Conservation (phyloP, 352 stramenopile genomes). For the Globisporangium apiculatum region DNA sequence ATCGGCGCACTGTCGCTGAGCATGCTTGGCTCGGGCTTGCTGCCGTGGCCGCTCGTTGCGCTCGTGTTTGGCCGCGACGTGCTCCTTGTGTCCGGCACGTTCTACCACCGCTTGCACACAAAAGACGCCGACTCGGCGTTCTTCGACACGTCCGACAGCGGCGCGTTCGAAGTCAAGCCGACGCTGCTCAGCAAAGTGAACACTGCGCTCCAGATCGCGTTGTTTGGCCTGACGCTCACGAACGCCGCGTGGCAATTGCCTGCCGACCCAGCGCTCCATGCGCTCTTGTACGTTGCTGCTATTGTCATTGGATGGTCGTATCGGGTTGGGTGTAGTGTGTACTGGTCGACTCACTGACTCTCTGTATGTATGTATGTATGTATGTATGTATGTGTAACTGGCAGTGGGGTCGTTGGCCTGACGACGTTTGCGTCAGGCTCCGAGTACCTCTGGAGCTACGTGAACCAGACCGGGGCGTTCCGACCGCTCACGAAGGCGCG, state of each 20-base stretch:
- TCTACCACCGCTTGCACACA: constrained; percentile 71
- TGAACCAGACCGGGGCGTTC: constrained; percentile 65
- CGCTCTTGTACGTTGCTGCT: constrained; percentile 51
- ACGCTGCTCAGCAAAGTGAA: constrained; percentile 75
- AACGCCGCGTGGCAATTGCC: constrained; percentile 72
- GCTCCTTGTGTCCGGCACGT: constrained; percentile 67
- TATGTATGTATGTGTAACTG: no score
- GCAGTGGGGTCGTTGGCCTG: constrained; percentile 53
- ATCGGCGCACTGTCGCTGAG: constrained; percentile 69
- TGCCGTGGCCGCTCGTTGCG: constrained; percentile 52
- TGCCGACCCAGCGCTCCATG: constrained; percentile 36
- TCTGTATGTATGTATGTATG: constrained; percentile 3
- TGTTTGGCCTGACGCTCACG: constrained; percentile 65
- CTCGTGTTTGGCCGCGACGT: constrained; percentile 71
- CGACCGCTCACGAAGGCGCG: constrained; percentile 34
- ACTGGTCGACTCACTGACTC: background rate
- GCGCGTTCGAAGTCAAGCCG: constrained; percentile 64
- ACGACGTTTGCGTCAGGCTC: constrained; percentile 72
- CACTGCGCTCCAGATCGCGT: constrained; percentile 68
- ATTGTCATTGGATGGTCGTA: background rate
- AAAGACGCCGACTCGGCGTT: constrained; percentile 61
- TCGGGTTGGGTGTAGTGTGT: background rate
- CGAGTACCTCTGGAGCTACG: constrained; percentile 71
- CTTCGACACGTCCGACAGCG: constrained; percentile 72
- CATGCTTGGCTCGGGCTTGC: constrained; percentile 58